Evolutionary conservation across 495 filamentous ascomycete genomes (phyloP), one percentile per base, ranked within the genome.

Genomic region (Penicillium coprophilum): DNA sequence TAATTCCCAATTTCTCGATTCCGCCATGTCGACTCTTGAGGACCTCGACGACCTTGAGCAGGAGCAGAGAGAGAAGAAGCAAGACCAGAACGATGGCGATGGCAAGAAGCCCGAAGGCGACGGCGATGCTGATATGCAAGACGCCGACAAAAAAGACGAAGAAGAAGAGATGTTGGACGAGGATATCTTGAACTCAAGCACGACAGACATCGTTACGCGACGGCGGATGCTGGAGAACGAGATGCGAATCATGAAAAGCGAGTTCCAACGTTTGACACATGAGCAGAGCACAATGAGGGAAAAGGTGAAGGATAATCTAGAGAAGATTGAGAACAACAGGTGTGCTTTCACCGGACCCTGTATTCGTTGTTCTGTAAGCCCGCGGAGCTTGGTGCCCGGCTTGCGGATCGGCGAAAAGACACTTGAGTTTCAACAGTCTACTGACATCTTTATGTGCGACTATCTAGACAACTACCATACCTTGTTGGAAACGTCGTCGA

Each of bases 311-410:
- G 94, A 98, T 68, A 98, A 98, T 65, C 74, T 88, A 64, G 94
- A 98, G 60, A 98, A 97, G 84, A 97, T 98, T 57, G 92, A 96
- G 56, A 98, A 98, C 72, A 98, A 98, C 74, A 86, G 91, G 94
- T 96, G 80, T 48, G 55, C 15, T 38, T 51, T 32, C 39, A 48
- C 45, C 9, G 19, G 11, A 32, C 23, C 30, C 44, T 27, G 19
- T 31, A 43, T 57, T 58, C n/a, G 46, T 19, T 46, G 46, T 51
- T 48, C 40, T 34, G 34, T 47, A n/a, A 31, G 44, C 34, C 46
- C 50, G 62, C 53, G 59, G 53, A 62, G 62, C 59, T 62, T 58
- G 27, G 19, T 31, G 50, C 17, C 31, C 50, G 15, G 46, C 50
- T 19, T 40, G 23, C 24, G n/a, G 46, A 38, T 15, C 24, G 23